These are phyloP conservation scores for Astragalus membranaceus DNA, from an alignment of 306 rosid species.

Conservation along the genomic window DNA sequence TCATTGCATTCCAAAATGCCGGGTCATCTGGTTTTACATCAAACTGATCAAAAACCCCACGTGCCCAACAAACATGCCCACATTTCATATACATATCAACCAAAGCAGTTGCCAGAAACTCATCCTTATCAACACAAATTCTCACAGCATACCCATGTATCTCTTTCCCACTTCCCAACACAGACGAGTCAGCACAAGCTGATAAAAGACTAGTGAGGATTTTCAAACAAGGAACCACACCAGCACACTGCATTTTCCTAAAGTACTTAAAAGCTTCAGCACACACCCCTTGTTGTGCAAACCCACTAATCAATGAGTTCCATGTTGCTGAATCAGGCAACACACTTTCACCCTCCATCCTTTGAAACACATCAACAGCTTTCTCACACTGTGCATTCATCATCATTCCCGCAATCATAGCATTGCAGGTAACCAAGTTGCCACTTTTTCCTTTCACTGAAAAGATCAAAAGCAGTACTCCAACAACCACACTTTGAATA, in stretches of 20 bases:
- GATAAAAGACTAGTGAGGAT: constrained; percentile 58
- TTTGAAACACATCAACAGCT: constrained; percentile 42
- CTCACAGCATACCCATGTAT: constrained; percentile 54
- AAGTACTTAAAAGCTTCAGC: constrained; percentile 51
- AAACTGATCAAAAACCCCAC: constrained; percentile 41
- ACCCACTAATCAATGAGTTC: constrained; percentile 64
- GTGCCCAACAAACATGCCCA: constrained; percentile 48
- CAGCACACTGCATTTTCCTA: constrained; percentile 44
- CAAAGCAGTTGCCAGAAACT: constrained; percentile 57
- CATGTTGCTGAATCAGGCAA: constrained; percentile 69
- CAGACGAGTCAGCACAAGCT: constrained; percentile 44
- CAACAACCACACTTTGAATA: constrained; percentile 69
- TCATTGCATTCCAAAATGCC: constrained; percentile 74
- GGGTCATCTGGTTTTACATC: constrained; percentile 52
- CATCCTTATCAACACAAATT: constrained; percentile 29
- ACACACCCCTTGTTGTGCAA: constrained; percentile 43
- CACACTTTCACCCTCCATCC: constrained; percentile 38
- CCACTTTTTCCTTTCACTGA: constrained; percentile 29
- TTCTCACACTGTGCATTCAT: constrained; percentile 39
- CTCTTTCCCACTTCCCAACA: constrained; percentile 50
- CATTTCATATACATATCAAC: constrained; percentile 70
- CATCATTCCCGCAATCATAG: constrained; percentile 70
- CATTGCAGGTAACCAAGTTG: constrained; percentile 63
- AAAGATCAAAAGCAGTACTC: constrained; percentile 37
- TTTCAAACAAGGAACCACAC: constrained; percentile 42